Evolutionary conservation across 106 monocot genomes (phyloP), one percentile per base, ranked within the genome.

Genomic region (Triglochin maritima): DNA sequence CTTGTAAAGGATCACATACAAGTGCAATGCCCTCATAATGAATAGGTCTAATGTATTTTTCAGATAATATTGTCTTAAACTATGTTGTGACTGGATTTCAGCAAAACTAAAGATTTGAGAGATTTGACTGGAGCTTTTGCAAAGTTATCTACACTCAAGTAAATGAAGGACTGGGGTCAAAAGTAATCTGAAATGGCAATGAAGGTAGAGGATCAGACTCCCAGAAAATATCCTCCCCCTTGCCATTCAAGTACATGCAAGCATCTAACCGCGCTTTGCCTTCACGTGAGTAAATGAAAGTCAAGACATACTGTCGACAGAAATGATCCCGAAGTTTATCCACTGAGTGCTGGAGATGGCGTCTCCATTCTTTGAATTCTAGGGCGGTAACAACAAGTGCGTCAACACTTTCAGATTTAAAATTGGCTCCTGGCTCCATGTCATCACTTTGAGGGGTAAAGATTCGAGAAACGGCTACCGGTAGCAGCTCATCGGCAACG

Each of bases 291-390:
- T 95, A 95, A 67, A 95, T 80, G 62, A 95, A 95, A 58, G 74
- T 90, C 52, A 95, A 79, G n/a, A 95, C 80, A 78, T 95, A 90
- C 68, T 90, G 87, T 71, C 85, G 76, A 69, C 95, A 90, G 58
- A 95, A 90, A 78, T 87, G 85, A 64, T 95, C 95, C 72, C 83
- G 85, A 44, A 95, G 87, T 69, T 90, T 95, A 52, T 90, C 95
- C 67, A 87, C 67, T 62, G 85, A 90, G 55, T 85, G 83, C 46
- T 87, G 87, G 44, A 95, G 80, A 74, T 81, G 83, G 11, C 90
- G 82, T 59, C 73, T 87, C 95, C 90, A 90, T 46, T 95, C 90
- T 73, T 85, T 95, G 66, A 87, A 85, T 56, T 85, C 90, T 9
- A 72, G 49, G 17, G 72, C 57, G 50, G 54, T 75, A 78, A 81